Percentiles rank a stretch among this genome's conserved stretches.
phyloP scores from a whole-genome alignment of 202 grass and related monocot species.

The Panicum hallii region DNA sequence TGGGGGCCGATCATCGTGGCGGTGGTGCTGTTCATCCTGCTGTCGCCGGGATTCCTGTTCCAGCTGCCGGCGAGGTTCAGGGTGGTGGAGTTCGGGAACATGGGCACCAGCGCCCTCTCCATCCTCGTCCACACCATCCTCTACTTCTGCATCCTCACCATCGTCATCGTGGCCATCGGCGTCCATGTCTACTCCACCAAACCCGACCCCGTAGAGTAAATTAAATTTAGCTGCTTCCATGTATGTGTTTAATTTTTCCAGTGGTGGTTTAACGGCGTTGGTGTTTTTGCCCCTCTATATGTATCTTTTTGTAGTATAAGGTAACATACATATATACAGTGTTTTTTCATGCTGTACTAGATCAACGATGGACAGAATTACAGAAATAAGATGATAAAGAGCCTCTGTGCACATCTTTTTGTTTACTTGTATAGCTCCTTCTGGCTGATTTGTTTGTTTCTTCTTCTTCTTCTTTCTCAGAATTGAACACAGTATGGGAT shows the following conservation, averaged over 20 bases:
- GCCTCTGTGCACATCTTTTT: background rate
- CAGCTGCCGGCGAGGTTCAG: slow-evolving; percentile 67
- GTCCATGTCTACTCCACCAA: slow-evolving; percentile 65
- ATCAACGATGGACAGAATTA: too few relatives aligned
- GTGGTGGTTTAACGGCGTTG: background rate
- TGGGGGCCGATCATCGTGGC: slow-evolving; percentile 75
- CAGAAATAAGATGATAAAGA: too few relatives aligned
- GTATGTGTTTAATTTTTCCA: background rate
- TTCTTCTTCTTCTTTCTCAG: too few relatives aligned
- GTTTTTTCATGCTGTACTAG: background rate
- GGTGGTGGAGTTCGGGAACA: slow-evolving; percentile 84
- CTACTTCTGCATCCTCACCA: slow-evolving; percentile 79
- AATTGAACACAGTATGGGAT: too few relatives aligned
- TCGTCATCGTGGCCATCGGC: slow-evolving; percentile 68
- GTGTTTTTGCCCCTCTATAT: background rate
- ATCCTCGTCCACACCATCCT: slow-evolving; percentile 83
- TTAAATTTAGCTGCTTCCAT: background rate
- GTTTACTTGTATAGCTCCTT: too few relatives aligned
- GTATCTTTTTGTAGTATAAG: background rate
- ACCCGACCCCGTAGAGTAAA: slow-evolving; percentile 3
- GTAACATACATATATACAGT: background rate
- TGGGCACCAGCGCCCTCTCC: slow-evolving; percentile 77
- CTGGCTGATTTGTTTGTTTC: too few relatives aligned
- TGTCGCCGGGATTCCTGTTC: slow-evolving; percentile 78
- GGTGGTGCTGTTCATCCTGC: slow-evolving; percentile 71